Evolutionary conservation across 768 basidiomycete genomes (phyloP), one percentile per base, ranked within the genome.

Genomic region (Hygrophoropsis aurantiaca): DNA sequence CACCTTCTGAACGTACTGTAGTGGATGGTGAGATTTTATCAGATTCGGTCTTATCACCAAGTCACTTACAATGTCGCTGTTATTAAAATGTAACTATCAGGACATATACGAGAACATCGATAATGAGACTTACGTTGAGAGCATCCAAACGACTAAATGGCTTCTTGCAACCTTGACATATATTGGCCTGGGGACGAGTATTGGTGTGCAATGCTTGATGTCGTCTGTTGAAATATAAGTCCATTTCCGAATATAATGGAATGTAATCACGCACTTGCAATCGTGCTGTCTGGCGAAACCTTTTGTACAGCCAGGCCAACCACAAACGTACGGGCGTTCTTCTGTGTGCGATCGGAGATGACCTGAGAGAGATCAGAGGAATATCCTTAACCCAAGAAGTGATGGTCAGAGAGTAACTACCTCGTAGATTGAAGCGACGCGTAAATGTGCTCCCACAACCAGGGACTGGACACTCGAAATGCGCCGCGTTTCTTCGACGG

Each of bases 371-470:
- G 30, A 52, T 46, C 43, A 40, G 11, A 15, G 15, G 11, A 21
- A 40, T 21, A 20, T n/a, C 18, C 16, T 20, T 38, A 36, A 33
- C 32, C 39, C 19, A 30, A 20, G 32, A 5, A 7, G 34, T n/a
- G 37, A 44, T 42, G 24, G 25, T 21, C n/a, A 18, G 40, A 53
- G 20, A 44, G 39, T 37, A 65, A 65, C 42, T 52, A 90, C 90
- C 90, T 79, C 86, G 73, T 45, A 93, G 67, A 68, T 93, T 93
- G 73, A 93, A 93, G 47, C 90, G 79, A 62, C 90, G 82, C 58
- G 94, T 97, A 68, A 97, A 97, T n/a, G 94, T 95, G 66, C 90
- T 93, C 37, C 91, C 92, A 71, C 94, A 97, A 11, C 92, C 93
- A 9, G 91, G 90, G 13, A 97, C 91, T 4, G 94, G 94, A 68